Evolutionary conservation across 2,329 filamentous ascomycete genomes (phyloP).

Genomic region (Taxawa tesnikishii): DNA sequence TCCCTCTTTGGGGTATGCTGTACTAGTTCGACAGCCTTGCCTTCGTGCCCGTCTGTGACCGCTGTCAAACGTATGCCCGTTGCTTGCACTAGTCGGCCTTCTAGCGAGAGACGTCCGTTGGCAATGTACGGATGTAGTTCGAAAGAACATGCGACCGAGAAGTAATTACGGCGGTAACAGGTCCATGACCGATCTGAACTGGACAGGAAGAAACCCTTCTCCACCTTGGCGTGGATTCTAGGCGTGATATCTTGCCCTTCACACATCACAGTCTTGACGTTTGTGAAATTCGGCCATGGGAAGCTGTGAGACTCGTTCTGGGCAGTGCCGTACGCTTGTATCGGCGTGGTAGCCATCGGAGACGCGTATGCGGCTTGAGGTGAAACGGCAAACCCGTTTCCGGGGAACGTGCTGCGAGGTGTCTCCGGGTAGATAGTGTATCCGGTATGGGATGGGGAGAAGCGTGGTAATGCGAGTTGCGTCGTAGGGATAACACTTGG

Average conservation of each 20-base stretch:
- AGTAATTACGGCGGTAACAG: slow-evolving; percentile 85
- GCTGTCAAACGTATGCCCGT: slow-evolving; percentile 81
- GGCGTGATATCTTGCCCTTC: slow-evolving; percentile 50
- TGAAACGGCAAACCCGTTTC: slow-evolving; percentile 13
- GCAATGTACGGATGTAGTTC: slow-evolving; percentile 51
- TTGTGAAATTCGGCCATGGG: slow-evolving; percentile 33
- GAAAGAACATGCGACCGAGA: slow-evolving; percentile 73
- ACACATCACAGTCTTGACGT: slow-evolving; percentile 50
- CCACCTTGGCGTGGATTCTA: slow-evolving; percentile 67
- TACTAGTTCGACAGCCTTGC: slow-evolving; percentile 70
- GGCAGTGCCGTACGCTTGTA: slow-evolving; percentile 13
- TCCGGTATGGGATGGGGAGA: slow-evolving; percentile 15
- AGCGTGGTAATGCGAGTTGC: slow-evolving; percentile 14
- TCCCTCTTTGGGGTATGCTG: slow-evolving; percentile 88
- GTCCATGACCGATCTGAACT: slow-evolving; percentile 70
- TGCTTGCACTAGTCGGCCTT: slow-evolving; percentile 49
- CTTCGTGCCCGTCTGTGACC: slow-evolving; percentile 61
- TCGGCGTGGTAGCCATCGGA: slow-evolving; percentile 16
- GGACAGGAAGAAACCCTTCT: slow-evolving; percentile 74
- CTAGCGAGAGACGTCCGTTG: slow-evolving; percentile 45
- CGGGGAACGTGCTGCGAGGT: slow-evolving; percentile 14
- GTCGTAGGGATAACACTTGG: slow-evolving; percentile 17
- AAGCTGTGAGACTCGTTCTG: slow-evolving; percentile 23
- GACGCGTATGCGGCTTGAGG: slow-evolving; percentile 5
- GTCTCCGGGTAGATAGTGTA: slow-evolving; percentile 19